Evolutionary conservation across 2,329 filamentous ascomycete genomes (phyloP).

Genomic region (Daldinia eschscholtzii): DNA sequence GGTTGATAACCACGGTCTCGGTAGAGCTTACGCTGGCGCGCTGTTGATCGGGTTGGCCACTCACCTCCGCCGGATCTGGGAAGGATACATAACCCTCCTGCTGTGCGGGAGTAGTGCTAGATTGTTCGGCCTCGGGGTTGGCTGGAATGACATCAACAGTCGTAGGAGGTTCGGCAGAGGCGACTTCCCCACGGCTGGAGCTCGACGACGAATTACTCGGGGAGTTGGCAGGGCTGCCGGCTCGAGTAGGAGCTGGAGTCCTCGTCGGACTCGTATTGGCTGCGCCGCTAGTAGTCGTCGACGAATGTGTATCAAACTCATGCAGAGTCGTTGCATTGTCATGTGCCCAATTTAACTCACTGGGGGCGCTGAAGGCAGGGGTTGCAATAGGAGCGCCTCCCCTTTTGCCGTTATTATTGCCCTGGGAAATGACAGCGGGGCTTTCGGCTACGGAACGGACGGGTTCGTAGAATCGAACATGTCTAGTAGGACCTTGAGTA

Average conservation of each 20-base stretch:
- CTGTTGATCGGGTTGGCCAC: no score
- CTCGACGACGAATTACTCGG: not conserved
- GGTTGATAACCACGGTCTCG: no score
- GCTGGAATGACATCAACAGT: not conserved
- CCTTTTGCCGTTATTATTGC: not conserved
- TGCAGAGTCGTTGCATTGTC: not conserved
- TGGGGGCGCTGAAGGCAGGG: not conserved
- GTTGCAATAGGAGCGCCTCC: not conserved
- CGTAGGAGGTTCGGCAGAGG: not conserved
- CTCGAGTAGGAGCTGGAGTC: not conserved
- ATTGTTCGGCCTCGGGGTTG: no score
- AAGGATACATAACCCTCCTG: not conserved
- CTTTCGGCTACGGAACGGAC: not conserved
- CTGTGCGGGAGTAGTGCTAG: not conserved
- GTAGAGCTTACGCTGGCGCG: no score
- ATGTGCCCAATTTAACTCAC: not conserved
- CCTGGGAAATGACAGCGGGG: not conserved
- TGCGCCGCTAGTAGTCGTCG: not conserved
- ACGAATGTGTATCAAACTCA: not conserved
- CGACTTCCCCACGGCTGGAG: not conserved
- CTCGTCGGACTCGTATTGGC: not conserved
- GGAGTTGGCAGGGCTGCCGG: not conserved
- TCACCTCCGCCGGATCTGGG: not conserved
- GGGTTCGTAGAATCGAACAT: conserved; percentile 1
- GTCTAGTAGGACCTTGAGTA: not conserved